phyloP scores from a whole-genome alignment of 208 protist genomes.

The Crithidia brevicula region DNA sequence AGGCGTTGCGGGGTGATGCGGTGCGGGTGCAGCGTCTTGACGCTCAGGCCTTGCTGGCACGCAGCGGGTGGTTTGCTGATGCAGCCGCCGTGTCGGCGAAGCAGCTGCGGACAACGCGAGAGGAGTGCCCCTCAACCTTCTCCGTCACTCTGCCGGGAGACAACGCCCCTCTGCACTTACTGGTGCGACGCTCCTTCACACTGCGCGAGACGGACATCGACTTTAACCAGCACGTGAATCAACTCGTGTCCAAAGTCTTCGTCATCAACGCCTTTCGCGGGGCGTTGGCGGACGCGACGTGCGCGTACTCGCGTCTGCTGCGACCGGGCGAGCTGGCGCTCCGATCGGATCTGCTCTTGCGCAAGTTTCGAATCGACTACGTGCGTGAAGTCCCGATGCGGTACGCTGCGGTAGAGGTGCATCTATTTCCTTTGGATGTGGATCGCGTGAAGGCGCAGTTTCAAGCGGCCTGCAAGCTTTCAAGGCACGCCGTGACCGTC shows the following conservation, averaged over 20 bases:
- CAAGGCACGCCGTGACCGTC: background rate
- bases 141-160: background rate
- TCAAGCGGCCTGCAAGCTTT: background rate
- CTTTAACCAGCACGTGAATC: slow-evolving; percentile 82
- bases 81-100: slow-evolving; percentile 4
- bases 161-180: background rate
- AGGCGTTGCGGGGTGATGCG: background rate
- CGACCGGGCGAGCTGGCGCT: slow-evolving; percentile 33
- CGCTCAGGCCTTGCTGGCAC: slow-evolving; percentile 3
- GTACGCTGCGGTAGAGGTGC: slow-evolving; percentile 36
- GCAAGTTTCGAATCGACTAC: slow-evolving; percentile 71
- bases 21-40: slow-evolving; percentile 20
- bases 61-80: slow-evolving; percentile 28
- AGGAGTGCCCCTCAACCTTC: background rate
- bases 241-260: slow-evolving; percentile 55
- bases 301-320: slow-evolving; percentile 39
- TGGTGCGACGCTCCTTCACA: slow-evolving; percentile 27
- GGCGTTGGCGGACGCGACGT: slow-evolving; percentile 26
- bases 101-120: background rate
- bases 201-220: slow-evolving; percentile 76
- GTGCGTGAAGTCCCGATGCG: slow-evolving; percentile 61
- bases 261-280: slow-evolving; percentile 63
- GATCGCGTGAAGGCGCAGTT: slow-evolving; percentile 14
- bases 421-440: slow-evolving; percentile 28
- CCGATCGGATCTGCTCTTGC: slow-evolving; percentile 52